Percentiles rank a stretch among this genome's conserved stretches.
phyloP scores from a whole-genome alignment of 139 green algal species.

The Micromonas pusilla region DNA sequence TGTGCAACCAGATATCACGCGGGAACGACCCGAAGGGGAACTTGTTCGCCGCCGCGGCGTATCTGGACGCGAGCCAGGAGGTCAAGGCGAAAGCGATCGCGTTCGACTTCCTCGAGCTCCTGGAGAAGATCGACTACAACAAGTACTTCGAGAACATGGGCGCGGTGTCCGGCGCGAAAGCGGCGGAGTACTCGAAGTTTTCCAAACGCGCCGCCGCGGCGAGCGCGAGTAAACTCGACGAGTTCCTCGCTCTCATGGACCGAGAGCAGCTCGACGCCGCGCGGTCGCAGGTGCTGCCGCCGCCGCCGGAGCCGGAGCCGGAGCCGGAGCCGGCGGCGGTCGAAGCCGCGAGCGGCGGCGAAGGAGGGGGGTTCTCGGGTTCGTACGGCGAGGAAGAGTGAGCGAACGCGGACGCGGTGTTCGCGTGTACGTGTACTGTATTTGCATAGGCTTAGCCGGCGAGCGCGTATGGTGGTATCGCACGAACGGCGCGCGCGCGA shows the following conservation, averaged over 20 bases:
- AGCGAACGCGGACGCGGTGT: too few relatives aligned
- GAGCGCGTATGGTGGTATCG: too few relatives aligned
- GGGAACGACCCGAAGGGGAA: constrained; percentile 15
- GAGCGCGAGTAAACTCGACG: neutral
- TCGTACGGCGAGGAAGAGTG: too few relatives aligned
- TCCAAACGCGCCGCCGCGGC: neutral
- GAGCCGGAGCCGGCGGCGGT: neutral
- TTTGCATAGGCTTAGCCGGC: too few relatives aligned
- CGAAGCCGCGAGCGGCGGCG: neutral
- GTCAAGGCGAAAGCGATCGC: constrained; percentile 18
- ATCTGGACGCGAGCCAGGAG: neutral
- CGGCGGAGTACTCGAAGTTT: constrained; percentile 6
- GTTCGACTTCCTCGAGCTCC: constrained; percentile 27
- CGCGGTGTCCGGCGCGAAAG: neutral
- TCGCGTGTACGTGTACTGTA: too few relatives aligned
- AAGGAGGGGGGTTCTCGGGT: neutral
- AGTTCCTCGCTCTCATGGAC: constrained; percentile 18
- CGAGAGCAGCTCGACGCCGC: neutral
- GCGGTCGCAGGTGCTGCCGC: neutral
- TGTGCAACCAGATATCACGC: neutral
- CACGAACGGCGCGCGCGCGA: too few relatives aligned
- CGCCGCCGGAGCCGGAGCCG: neutral
- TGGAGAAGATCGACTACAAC: constrained; percentile 28
- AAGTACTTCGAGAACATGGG: constrained; percentile 30
- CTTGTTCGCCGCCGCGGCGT: constrained; percentile 11